Percentiles rank a stretch among this genome's conserved stretches.
Evolutionary conservation across 2,329 filamentous ascomycete genomes (phyloP).

Genomic region (Paraphaeosphaeria sporulosa): DNA sequence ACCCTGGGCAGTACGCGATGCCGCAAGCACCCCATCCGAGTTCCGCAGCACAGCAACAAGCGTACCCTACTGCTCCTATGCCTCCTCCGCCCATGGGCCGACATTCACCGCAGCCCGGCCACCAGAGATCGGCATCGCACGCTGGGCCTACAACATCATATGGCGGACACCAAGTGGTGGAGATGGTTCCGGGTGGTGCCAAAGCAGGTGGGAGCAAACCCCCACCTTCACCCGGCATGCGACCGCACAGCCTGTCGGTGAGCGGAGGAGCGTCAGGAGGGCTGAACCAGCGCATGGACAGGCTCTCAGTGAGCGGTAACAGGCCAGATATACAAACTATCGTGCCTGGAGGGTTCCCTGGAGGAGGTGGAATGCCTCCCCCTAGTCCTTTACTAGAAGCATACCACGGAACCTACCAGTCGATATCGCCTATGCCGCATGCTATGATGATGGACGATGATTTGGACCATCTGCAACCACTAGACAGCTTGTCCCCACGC

Average conservation of each 20-base stretch:
- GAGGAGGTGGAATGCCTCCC: conserved; percentile 62
- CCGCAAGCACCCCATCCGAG: conserved; percentile 25
- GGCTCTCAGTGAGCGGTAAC: conserved; percentile 57
- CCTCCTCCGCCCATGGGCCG: conserved; percentile 40
- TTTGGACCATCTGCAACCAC: conserved; percentile 54
- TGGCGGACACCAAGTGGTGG: conserved; percentile 48
- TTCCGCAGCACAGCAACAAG: conserved; percentile 25
- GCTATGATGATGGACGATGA: conserved; percentile 68
- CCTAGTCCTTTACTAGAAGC: conserved; percentile 88
- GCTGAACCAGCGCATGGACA: conserved; percentile 52
- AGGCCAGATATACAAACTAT: conserved; percentile 51
- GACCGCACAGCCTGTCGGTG: conserved; percentile 44
- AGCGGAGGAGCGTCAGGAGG: conserved; percentile 42
- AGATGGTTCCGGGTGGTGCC: conserved; percentile 51
- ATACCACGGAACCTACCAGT: conserved; percentile 93
- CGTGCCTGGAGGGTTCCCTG: conserved; percentile 34
- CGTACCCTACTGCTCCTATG: conserved; percentile 42
- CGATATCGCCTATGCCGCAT: conserved; percentile 92
- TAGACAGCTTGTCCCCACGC: conserved; percentile 44
- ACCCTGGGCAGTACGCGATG: conserved; percentile 36
- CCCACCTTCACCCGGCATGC: conserved; percentile 42
- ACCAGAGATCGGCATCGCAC: conserved; percentile 34
- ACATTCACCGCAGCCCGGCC: conserved; percentile 36
- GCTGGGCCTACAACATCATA: conserved; percentile 29
- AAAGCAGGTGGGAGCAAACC: conserved; percentile 28